Percentiles rank a stretch among this genome's conserved stretches.
Evolutionary conservation across 2,329 filamentous ascomycete genomes (phyloP).

Genomic region (Monosporascus sp.): DNA sequence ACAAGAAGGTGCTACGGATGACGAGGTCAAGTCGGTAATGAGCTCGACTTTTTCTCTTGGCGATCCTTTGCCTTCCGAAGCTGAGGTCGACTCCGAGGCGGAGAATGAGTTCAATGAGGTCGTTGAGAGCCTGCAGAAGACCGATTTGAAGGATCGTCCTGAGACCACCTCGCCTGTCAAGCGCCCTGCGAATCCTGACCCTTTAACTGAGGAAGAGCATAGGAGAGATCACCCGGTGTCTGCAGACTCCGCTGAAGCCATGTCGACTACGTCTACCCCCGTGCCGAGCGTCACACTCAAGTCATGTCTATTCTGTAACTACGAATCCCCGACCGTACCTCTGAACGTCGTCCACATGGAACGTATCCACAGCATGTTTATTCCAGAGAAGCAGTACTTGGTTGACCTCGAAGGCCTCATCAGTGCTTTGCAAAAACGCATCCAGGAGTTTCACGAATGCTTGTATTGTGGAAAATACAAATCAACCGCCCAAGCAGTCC

Average conservation of each 20-base stretch:
- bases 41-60: conserved; percentile 90
- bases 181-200: conserved; percentile 47
- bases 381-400: conserved; percentile 82
- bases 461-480: conserved; percentile 82
- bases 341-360: conserved; percentile 86
- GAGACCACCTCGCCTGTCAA: conserved; percentile 46
- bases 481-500: conserved; percentile 70
- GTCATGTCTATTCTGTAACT: conserved; percentile 88
- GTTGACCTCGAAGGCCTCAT: conserved; percentile 78
- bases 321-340: conserved; percentile 67
- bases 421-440: conserved; percentile 70
- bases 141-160: conserved; percentile 34
- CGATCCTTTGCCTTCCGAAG: conserved; percentile 57
- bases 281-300: conserved; percentile 38
- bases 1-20: conserved; percentile 41
- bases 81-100: conserved; percentile 56
- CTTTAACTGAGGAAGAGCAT: conserved; percentile 32
- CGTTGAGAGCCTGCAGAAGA: conserved; percentile 68
- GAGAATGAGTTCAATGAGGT: conserved; percentile 74
- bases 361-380: conserved; percentile 89
- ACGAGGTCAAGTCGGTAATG: conserved; percentile 75
- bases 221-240: conserved; percentile 42
- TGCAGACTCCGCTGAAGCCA: conserved; percentile 31
- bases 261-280: conserved; percentile 38
- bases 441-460: conserved; percentile 77